Base-by-base conservation (phyloP, 2,329 filamentous ascomycete species). In the Salinomyces thailandicus region DNA sequence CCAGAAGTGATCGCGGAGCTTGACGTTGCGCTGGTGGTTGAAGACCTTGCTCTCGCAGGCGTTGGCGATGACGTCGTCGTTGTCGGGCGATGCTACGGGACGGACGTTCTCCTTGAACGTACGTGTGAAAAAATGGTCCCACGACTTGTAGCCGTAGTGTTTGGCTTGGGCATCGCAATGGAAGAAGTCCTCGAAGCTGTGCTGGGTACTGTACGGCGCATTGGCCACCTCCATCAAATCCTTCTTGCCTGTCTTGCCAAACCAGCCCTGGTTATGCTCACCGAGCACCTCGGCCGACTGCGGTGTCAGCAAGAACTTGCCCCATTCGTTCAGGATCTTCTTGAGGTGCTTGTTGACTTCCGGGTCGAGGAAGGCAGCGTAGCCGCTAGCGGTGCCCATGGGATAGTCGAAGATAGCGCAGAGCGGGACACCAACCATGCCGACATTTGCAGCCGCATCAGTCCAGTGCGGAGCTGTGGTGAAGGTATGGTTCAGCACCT, bases 51-150 rank as follows among this genome's bases (percentile, higher is more conserved):
- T 77, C 52, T 84, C 79, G 58, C 79, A 83, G 1, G 72, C 68
- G 52, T 80, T 82, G 33, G 63, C 69, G 37, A 84, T 71, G 15
- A 75, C 60, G 19, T 51, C 57, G 39, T 66, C 59, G 39, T 82
- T 68, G 0, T 74, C 64, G 0, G 73, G 72, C 0, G 56, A 62
- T 0, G 71, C 73, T 1, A 82, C 62, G 0, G 78, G 79, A 0
- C 79, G 69, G 2, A 73, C 65, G 3, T 72, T 65, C 1, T 70
- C 63, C 6, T 59, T 64, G 37, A 81, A 67, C 4, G 62, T 38
- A 5, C 79, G 69, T 0, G 75, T 80, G 60, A 84, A 83, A 61
- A 82, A 84, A 49, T 74, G 63, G 40, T 84, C 79, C 79, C 79
- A 83, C 0, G 75, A 80, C 38, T 65, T 71, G 61, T 65, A 83